A percentile compares a stretch with the other conserved stretches of the same genome.
phyloP scores from a whole-genome alignment of 768 basidiomycete genomes.

The Lactarius hatsudake region DNA sequence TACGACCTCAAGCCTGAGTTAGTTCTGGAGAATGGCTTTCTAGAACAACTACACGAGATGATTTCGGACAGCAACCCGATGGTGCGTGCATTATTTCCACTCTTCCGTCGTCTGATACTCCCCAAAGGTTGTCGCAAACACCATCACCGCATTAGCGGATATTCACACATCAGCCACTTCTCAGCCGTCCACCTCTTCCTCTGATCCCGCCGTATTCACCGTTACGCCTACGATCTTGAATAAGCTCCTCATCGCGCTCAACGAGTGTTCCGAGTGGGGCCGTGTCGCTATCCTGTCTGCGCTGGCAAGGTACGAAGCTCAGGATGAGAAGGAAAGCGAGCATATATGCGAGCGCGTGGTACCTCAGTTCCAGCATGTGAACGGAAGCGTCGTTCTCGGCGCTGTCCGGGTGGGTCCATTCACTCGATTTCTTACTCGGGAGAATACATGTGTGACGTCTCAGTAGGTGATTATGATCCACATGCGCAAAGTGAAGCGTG shows the following conservation, averaged over 20 bases:
- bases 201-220: conserved; percentile 67
- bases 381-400: conserved; percentile 93
- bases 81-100: conserved; percentile 48
- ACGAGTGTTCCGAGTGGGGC: conserved; percentile 99
- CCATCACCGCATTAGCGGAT: conserved; percentile 88
- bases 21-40: conserved; percentile 91
- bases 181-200: conserved; percentile 50
- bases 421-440: neutral
- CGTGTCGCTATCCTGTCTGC: conserved; percentile 90
- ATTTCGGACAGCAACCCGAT: conserved; percentile 96
- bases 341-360: conserved; percentile 99
- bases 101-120: conserved; percentile 7
- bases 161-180: conserved; percentile 75
- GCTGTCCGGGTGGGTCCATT: conserved; percentile 74
- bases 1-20: conserved; percentile 97
- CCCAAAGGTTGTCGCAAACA: conserved; percentile 90
- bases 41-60: conserved; percentile 87
- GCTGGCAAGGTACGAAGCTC: conserved; percentile 75
- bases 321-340: conserved; percentile 93
- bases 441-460: neutral
- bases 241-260: conserved; percentile 91
- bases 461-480: conserved; percentile 94
- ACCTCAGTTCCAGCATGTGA: conserved; percentile 97
- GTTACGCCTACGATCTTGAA: conserved; percentile 82
- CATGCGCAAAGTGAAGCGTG: conserved; percentile 75